Percentiles rank a stretch among this genome's conserved stretches.
phyloP scores from a whole-genome alignment of 306 rosid genomes.

The Quillaja saponaria region DNA sequence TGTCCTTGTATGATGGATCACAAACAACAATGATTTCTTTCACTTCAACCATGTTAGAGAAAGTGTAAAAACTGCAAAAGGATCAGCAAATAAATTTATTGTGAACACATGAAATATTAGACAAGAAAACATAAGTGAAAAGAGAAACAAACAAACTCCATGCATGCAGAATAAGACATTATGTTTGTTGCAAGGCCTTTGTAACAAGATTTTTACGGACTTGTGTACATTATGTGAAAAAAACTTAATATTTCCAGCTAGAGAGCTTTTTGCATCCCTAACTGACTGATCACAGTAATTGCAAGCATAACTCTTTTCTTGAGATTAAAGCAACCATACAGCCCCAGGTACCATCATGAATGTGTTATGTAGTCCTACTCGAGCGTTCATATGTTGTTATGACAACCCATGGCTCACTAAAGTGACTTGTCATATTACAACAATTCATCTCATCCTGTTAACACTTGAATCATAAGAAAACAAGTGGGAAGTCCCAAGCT shows the following conservation, averaged over 20 bases:
- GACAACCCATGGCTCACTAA: background rate
- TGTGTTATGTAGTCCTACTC: background rate
- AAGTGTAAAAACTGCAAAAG: slow-evolving; percentile 73
- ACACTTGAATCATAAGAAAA: background rate
- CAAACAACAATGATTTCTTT: slow-evolving; percentile 89
- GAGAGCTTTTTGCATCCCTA: background rate
- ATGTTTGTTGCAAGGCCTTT: background rate
- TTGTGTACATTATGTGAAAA: too few species aligned
- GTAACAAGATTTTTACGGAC: slow-evolving; percentile 9
- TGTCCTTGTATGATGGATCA: slow-evolving; percentile 84
- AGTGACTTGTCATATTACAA: background rate
- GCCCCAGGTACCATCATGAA: background rate
- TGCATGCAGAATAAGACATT: background rate
- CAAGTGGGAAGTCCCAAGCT: too few species aligned
- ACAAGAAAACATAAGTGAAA: background rate
- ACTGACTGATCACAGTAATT: background rate
- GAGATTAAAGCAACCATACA: background rate
- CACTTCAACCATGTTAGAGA: slow-evolving; percentile 68
- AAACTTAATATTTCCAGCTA: too few species aligned
- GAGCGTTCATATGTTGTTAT: background rate
- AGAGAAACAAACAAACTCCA: slow-evolving; percentile 2
- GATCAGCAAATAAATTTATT: slow-evolving; percentile 21
- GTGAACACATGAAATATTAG: slow-evolving; percentile 8
- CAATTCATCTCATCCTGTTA: background rate
- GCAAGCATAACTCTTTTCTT: background rate